These are phyloP conservation scores for Podospora comata DNA, from an alignment of 495 filamentous ascomycete species.

Conservation along the genomic window DNA sequence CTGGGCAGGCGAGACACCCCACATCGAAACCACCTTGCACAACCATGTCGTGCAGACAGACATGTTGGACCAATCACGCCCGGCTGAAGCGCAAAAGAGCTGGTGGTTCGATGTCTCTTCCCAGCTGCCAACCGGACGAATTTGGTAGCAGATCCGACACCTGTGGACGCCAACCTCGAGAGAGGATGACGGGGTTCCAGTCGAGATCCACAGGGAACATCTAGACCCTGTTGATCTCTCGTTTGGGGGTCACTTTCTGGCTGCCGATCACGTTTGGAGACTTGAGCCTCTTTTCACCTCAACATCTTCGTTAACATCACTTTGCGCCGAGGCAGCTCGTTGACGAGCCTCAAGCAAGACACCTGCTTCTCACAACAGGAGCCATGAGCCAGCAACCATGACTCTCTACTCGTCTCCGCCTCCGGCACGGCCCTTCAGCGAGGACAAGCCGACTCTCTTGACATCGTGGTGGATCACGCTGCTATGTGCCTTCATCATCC, in stretches of 20 bases:
- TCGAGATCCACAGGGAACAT: neutral
- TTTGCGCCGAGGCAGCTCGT: too few species aligned
- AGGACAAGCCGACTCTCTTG: constrained; percentile 73
- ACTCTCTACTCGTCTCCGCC: constrained; percentile 57
- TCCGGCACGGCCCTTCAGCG: constrained; percentile 48
- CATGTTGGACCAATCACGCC: too few species aligned
- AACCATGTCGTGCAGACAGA: too few species aligned
- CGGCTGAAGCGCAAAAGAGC: neutral
- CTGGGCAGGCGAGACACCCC: neutral
- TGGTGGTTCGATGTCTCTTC: too few species aligned
- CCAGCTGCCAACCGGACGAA: too few species aligned
- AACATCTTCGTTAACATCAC: too few species aligned
- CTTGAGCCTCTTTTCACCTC: too few species aligned
- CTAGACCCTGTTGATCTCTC: too few species aligned
- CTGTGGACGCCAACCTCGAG: neutral
- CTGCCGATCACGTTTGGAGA: too few species aligned
- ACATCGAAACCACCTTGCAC: neutral
- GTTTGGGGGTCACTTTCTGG: too few species aligned
- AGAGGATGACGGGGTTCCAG: neutral
- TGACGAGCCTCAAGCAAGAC: too few species aligned
- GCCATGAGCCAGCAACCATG: constrained; percentile 32
- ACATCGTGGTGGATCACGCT: constrained; percentile 90
- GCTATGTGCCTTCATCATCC: constrained; percentile 75
- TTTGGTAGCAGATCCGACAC: too few species aligned
- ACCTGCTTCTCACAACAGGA: neutral